Base-by-base conservation (phyloP, 164 flowering plant genomes). In the Magnolia sinica region DNA sequence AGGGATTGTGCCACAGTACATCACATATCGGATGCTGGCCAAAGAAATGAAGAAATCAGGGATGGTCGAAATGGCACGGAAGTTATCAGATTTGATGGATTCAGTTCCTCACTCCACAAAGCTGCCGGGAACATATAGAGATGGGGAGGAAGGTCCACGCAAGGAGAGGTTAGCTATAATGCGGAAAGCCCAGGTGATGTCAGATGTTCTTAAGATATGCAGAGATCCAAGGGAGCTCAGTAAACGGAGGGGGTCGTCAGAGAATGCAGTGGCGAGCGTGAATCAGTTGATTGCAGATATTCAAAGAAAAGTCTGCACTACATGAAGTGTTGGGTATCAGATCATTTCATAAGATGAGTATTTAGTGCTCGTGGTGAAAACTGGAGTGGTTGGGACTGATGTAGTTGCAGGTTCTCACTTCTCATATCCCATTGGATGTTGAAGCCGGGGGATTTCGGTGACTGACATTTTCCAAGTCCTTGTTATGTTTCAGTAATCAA, bases 1-100 rank as follows among this genome's bases (percentile, higher is more conserved):
- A 77, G 98, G 98, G 24, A 52, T 92, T 8, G 82, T 73, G 24
- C 86, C 97, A 51, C 90, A 91, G 76, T 87, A 83, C 75, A 88
- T 91, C 27, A 94, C 95, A 19, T 94, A 88, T 78, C 80, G 76
- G 76, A 89, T 82, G 77, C 61, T 95, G 83, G 64, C 61, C 52
- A 80, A 82, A 58, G 92, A 85, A 67, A 78, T 95, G 45, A 86
- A 76, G 83, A 89, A 76, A 73, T 81, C 66, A 20, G 97, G 94
- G 58, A 80, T 82, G 92, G 64, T 70, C 71, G 87, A 86, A 67
- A 81, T 80, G 87, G 90, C 83, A 0, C 49, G 71, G 29, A 87
- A 82, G 76, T 70, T 92, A 29, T 78, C 83, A 68, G 78, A 77
- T 64, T 24, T 83, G 86, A 90, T 91, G 92, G 82, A 84, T 45